phyloP scores from a whole-genome alignment of 257 asterid species.

The Oldenlandia corymbosa region DNA sequence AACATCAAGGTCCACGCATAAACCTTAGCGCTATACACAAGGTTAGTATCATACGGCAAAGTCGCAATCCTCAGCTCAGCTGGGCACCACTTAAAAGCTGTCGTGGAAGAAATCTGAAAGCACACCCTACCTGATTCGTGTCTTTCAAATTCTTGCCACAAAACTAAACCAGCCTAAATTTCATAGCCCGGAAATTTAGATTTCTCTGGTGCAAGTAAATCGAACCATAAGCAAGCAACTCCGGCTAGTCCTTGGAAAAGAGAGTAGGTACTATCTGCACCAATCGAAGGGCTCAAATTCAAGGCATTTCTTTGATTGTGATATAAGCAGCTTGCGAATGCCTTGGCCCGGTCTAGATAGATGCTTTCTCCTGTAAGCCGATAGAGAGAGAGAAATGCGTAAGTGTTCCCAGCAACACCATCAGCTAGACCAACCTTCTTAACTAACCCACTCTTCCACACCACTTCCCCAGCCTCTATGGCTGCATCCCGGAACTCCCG shows the following conservation, averaged over 20 bases:
- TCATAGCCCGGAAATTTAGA: conserved; percentile 75
- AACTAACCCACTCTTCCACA: conserved; percentile 70
- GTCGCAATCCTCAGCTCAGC: neutral
- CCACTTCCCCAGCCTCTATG: conserved; percentile 80
- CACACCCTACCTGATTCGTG: neutral
- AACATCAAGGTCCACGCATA: neutral
- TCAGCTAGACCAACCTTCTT: conserved; percentile 68
- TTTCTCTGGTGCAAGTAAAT: conserved; percentile 31
- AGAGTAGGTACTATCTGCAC: conserved; percentile 40
- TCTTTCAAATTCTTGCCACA: neutral
- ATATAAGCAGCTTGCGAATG: conserved; percentile 57
- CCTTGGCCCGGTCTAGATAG: conserved; percentile 61
- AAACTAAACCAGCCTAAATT: conserved; percentile 21
- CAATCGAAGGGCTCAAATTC: conserved; percentile 12
- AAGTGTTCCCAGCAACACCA: conserved; percentile 69
- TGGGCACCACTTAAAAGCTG: neutral
- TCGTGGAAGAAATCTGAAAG: no score
- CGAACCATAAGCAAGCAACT: conserved; percentile 64
- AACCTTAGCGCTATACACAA: neutral
- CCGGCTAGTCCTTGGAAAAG: conserved; percentile 68
- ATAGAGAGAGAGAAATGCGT: conserved; percentile 54
- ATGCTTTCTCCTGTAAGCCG: conserved; percentile 62
- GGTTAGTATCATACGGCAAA: neutral
- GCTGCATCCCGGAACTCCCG: conserved; percentile 75
- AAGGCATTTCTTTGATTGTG: conserved; percentile 23